Evolutionary conservation across 129 eudicot genomes (phyloP).

Genomic region (Cynara cardunculus): DNA sequence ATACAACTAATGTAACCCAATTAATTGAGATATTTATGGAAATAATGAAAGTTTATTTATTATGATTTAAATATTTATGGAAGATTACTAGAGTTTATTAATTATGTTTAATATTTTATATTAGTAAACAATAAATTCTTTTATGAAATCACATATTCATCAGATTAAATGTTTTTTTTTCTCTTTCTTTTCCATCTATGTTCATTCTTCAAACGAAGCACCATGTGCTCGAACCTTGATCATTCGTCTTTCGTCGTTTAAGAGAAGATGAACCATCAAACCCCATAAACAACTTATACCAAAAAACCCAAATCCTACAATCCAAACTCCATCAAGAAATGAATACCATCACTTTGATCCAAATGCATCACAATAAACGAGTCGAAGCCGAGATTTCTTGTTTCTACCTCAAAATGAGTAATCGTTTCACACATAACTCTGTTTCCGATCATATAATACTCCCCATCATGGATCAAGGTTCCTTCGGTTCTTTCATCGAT

Average conservation of each 20-base stretch:
- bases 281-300: neutral
- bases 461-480: constrained; percentile 50
- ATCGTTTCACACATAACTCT: constrained; percentile 32
- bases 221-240: neutral
- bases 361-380: neutral
- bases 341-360: neutral
- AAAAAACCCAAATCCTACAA: neutral
- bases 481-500: constrained; percentile 51
- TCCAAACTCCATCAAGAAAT: neutral
- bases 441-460: constrained; percentile 53
- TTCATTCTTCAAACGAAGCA: neutral
- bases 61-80: no score
- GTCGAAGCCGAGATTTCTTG: neutral
- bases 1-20: no score
- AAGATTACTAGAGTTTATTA: no score
- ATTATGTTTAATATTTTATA: no score
- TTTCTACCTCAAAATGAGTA: neutral
- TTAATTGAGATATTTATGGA: no score
- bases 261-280: neutral
- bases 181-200: neutral
- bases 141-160: no score
- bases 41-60: no score
- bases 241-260: neutral
- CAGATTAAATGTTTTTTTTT: no score
- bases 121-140: no score